A percentile compares a stretch with the other conserved stretches of the same genome.
These are phyloP conservation scores for Lentinula detonsa DNA, from an alignment of 768 basidiomycete species.

Conservation along the genomic window DNA sequence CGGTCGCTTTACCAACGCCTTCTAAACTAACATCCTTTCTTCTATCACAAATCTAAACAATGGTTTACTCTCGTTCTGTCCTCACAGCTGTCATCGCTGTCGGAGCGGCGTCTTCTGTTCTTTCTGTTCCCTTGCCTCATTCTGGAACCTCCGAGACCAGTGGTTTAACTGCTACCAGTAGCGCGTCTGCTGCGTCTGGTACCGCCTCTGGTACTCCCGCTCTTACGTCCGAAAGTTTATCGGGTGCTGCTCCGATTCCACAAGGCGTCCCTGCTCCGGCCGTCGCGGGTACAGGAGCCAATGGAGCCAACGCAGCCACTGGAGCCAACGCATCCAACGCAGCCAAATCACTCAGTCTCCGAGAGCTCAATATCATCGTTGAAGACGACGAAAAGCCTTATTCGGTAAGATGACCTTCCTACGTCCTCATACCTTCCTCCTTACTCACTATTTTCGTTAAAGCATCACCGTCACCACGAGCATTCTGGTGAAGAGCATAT, in stretches of 20 bases:
- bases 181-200: background rate
- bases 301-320: too few relatives aligned
- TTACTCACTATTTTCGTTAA: background rate
- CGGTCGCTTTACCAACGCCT: background rate
- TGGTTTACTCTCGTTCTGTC: background rate
- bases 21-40: background rate
- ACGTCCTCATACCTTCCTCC: background rate
- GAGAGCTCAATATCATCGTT: background rate
- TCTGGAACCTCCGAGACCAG: background rate
- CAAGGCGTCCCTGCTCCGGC: background rate
- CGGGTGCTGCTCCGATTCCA: background rate
- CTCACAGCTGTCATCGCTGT: background rate
- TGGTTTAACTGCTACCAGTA: too few relatives aligned
- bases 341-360: background rate
- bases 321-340: too few relatives aligned
- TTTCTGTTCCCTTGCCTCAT: background rate
- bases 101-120: background rate
- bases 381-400: background rate
- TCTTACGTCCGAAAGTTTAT: background rate
- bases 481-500: background rate
- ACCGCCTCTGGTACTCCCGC: background rate
- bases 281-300: too few relatives aligned
- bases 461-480: background rate
- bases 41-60: background rate
- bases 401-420: background rate